These are phyloP conservation scores for Pythium vanterpoolii DNA, from an alignment of 352 stramenopile species.

Conservation along the genomic window DNA sequence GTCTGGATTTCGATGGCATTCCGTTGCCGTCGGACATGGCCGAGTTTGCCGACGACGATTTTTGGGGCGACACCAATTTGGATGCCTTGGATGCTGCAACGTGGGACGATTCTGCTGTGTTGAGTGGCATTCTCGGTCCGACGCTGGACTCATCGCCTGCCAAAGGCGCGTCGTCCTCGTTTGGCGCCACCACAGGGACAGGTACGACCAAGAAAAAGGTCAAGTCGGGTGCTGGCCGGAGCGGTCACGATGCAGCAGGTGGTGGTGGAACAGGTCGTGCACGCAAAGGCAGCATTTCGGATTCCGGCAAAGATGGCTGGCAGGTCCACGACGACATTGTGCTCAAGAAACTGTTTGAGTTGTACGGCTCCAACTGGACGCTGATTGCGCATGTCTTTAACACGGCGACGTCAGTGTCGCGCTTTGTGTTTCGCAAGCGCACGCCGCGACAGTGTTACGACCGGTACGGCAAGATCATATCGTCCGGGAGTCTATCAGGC, in stretches of 20 bases:
- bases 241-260: constrained; percentile 13
- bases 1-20: constrained; percentile 75
- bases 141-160: constrained; percentile 19
- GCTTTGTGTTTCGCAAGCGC: constrained; percentile 71
- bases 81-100: constrained; percentile 78
- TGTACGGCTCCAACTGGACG: constrained; percentile 87
- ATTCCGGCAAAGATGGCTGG: constrained; percentile 52
- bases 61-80: constrained; percentile 86
- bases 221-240: constrained; percentile 30
- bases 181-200: constrained; percentile 13
- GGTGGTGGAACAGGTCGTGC: constrained; percentile 22
- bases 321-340: constrained; percentile 71
- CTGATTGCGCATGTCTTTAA: constrained; percentile 86
- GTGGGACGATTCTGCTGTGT: constrained; percentile 76
- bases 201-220: constrained; percentile 52
- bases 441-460: constrained; percentile 85
- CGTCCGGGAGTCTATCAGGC: constrained; percentile 29
- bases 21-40: constrained; percentile 55
- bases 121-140: constrained; percentile 57
- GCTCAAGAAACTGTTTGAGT: constrained; percentile 81
- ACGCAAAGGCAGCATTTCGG: constrained; percentile 65
- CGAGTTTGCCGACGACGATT: constrained; percentile 80
- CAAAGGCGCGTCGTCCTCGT: constrained; percentile 5
- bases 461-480: constrained; percentile 83
- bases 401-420: constrained; percentile 60